Evolutionary conservation across 1,284 basidiomycete species (phyloP), one percentile per base, ranked within the genome.

Genomic region (Fomes fomentarius): DNA sequence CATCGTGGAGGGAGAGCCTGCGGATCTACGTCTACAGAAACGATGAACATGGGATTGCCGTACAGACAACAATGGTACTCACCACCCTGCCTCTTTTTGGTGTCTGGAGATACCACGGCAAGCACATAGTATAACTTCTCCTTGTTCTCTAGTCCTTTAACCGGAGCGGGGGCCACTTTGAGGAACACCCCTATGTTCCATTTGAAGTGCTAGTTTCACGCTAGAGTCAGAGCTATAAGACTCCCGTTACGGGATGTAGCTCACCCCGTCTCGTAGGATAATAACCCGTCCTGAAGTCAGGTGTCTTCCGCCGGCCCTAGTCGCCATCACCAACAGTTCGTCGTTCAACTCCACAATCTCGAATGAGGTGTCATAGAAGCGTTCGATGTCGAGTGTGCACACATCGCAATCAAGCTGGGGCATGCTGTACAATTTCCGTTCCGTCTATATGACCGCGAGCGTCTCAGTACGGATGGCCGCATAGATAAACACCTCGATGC

Each of bases 131-230:
- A 91, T 30, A 75, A 79, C 62, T 78, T 85, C 33, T 77, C 69
- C 43, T 78, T 80, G 28, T 81, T 78, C 19, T 76, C 63, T 7
- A 76, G 70, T 35, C 82, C 84, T 14, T 73, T 71, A 19, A 71
- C 79, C 51, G 68, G 80, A 17, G 75, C 66, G 0, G 83, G 83
- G 0, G 89, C 87, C 38, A 80, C 79, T 66, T 90, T 91, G 28
- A 98, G 77, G 2, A 98, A 69, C 15, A 97, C 79, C 0, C 85
- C 97, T 4, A 86, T 72, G 53, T 87, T 90, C 57, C 81, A 82
- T 46, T 78, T 79, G 71, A 94, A 97, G 69, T 94, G 92, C 92
- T 98, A 19, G 26, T n/a, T n/a, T n/a, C n/a, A n/a, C n/a, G n/a
- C n/a, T n/a, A n/a, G n/a, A n/a, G n/a, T n/a, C n/a, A n/a, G n/a